Conservation (phyloP, 2,329 filamentous ascomycete species). For the Aureobasidium sp. region DNA sequence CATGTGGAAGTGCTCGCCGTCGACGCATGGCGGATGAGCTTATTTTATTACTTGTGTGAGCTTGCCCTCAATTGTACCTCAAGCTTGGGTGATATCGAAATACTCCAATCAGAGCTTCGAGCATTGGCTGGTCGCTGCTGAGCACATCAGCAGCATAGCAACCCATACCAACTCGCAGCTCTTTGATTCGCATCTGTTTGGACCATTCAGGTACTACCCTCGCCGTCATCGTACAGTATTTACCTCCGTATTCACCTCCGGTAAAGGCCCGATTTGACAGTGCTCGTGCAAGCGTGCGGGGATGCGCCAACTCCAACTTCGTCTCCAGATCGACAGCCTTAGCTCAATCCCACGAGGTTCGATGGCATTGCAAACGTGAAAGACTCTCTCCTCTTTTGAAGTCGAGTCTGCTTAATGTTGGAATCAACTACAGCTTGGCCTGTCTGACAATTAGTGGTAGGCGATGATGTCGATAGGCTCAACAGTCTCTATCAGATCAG, state of each 20-base stretch:
- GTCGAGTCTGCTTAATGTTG: background rate
- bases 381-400: no score
- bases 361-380: background rate
- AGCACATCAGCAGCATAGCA: background rate
- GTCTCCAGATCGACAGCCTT: slow-evolving; percentile 6
- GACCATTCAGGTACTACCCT: background rate
- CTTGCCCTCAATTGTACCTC: background rate
- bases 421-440: background rate
- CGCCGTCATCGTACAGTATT: background rate
- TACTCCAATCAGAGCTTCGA: no score
- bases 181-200: background rate
- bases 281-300: background rate
- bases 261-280: background rate
- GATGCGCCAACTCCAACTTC: background rate
- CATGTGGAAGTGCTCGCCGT: background rate
- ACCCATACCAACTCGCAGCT: background rate
- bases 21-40: background rate
- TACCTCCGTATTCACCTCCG: background rate
- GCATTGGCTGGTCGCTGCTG: background rate
- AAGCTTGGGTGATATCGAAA: background rate
- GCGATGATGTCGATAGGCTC: background rate
- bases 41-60: background rate
- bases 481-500: background rate
- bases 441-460: background rate
- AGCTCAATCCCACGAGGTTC: background rate